Evolutionary conservation across 202 grass and related monocot species (phyloP).

Genomic region (Setaria viridis): DNA sequence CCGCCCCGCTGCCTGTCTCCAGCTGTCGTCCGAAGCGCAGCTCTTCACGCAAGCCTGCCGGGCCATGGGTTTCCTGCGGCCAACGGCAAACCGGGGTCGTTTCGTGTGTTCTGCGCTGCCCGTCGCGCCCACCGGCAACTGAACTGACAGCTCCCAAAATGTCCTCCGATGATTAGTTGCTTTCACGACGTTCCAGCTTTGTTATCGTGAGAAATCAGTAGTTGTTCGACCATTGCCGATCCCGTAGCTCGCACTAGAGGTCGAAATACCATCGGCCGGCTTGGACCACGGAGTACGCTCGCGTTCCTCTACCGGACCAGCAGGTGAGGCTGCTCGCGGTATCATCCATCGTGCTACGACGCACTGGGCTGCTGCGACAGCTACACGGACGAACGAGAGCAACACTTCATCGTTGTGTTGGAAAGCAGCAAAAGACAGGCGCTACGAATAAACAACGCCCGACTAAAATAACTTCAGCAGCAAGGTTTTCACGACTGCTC

Average conservation of each 20-base stretch:
- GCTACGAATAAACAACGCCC: neutral
- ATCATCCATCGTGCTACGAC: neutral
- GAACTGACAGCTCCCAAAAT: too few species aligned
- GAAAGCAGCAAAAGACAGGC: neutral
- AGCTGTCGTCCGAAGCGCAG: neutral
- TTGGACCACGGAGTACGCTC: too few species aligned
- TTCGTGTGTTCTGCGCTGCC: neutral
- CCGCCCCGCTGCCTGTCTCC: neutral
- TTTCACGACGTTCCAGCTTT: too few species aligned
- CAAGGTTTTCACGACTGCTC: neutral
- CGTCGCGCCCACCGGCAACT: neutral
- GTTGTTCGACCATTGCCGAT: too few species aligned
- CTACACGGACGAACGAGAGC: neutral
- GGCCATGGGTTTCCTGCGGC: neutral
- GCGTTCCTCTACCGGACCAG: neutral
- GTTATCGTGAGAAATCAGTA: too few species aligned
- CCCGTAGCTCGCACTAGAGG: too few species aligned
- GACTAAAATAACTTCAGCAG: neutral
- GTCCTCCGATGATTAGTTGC: neutral
- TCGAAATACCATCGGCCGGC: too few species aligned
- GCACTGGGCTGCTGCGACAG: neutral
- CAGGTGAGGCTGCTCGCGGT: neutral
- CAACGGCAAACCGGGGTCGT: neutral
- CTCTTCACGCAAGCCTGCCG: neutral
- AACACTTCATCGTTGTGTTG: neutral